Evolutionary conservation across 805 yeast genomes (phyloP).

Genomic region (Kurtzmaniella cleridarum): DNA sequence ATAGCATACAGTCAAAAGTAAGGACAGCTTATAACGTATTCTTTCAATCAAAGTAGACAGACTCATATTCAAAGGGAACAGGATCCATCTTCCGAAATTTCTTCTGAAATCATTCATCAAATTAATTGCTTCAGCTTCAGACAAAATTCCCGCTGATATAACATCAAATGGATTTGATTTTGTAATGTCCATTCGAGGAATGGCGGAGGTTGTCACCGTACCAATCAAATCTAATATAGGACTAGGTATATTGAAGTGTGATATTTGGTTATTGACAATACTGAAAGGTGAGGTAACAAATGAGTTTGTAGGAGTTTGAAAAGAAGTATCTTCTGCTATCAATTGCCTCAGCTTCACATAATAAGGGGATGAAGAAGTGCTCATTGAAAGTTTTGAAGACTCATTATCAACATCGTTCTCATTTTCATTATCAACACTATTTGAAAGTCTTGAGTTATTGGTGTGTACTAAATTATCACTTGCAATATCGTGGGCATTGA

Average conservation of each 20-base stretch:
- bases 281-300: slow-evolving; percentile 40
- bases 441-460: slow-evolving; percentile 3
- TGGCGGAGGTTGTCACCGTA: slow-evolving; percentile 5
- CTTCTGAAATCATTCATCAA: slow-evolving; percentile 56
- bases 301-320: slow-evolving; percentile 33
- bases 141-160: slow-evolving; percentile 44
- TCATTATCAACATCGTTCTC: slow-evolving; percentile 16
- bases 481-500: slow-evolving; percentile 1
- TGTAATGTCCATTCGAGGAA: slow-evolving; percentile 6
- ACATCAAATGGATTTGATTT: slow-evolving; percentile 38
- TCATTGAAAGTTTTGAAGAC: not conserved
- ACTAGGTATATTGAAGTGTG: slow-evolving; percentile 23
- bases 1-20: slow-evolving; percentile 64
- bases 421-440: slow-evolving; percentile 1
- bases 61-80: slow-evolving; percentile 52
- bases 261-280: slow-evolving; percentile 29
- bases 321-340: slow-evolving; percentile 7
- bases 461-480: not conserved
- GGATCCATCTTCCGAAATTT: slow-evolving; percentile 74
- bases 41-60: slow-evolving; percentile 45
- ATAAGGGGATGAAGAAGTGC: not conserved
- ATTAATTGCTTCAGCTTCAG: slow-evolving; percentile 41
- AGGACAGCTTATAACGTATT: slow-evolving; percentile 48
- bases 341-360: not conserved
- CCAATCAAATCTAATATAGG: slow-evolving; percentile 29